Base-by-base conservation (phyloP, 129 eudicot species). In the Helianthus tuberosus region DNA sequence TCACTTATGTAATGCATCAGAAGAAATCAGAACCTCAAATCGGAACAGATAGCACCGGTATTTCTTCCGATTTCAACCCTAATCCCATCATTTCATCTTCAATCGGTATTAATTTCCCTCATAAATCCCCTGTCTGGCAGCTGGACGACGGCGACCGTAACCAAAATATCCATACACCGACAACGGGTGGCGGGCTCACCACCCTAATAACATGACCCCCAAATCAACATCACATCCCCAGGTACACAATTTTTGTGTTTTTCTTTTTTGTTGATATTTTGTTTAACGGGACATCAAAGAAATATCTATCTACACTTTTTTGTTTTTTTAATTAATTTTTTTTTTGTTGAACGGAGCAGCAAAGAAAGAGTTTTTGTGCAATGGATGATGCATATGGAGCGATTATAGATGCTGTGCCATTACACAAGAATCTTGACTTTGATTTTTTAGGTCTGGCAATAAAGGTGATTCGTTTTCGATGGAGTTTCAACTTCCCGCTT, bases 361-460 rank as follows among this genome's bases (percentile, higher is more conserved):
- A 78, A 29, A 15, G 82, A 20, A 78, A 78, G 68, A 20, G 57
- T 11, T 71, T 78, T 8, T 71, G 82, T 13, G 66, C 82, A 64
- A 78, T 78, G 77, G 73, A 71, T 16, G 82, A 78, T 78, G 82
- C 35, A n/a, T 71, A 71, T 64, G 82, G 82, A 63, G 73, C 36
- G 1, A 64, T 78, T 27, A 1, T 72, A 41, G 73, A 64, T 5
- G 41, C 82, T 13, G 49, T 62, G 25, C 76, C 60, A 16, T 44
- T 70, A 11, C 77, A 78, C 13, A 78, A 64, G 48, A 78, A 71
- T 32, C 72, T 71, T 5, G 82, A 78, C 58, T 59, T 78, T 63
- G 77, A 62, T 27, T 71, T 52, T 23, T 15, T 71, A 9, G 82
- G 44, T 78, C 73, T 53, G 50, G 63, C 2, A 16, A 17, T 8